Base-by-base conservation (phyloP, 139 green algal species). In the Nannochloris sp. region DNA sequence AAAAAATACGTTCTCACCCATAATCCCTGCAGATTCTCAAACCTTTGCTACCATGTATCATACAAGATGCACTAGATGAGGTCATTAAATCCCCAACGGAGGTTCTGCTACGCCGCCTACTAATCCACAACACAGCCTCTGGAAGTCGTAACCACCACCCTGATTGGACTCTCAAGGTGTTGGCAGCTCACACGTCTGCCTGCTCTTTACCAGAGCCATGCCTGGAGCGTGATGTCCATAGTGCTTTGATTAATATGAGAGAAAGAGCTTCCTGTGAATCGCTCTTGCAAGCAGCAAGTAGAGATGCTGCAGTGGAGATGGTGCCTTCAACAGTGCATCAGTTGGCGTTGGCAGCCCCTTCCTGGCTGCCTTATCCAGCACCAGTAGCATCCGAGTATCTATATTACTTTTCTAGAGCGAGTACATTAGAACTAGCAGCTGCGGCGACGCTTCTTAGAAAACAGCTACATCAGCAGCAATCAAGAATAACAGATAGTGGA, bases 381-480 rank as follows among this genome's bases (percentile, higher is more conserved):
- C 33, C 3, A 30, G 38, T 2, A 45, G 60, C 19, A 44, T 32
- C 27, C 12, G 64, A 64, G 34, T 32, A 53, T 2, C 15, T 72
- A 15, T 27, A 30, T 27, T 55, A 67, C 3, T 32, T 72, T 15
- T 65, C 65, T 44, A 60, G 38, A 45, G 8, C 54, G 4, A 30
- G 19, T 2, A 23, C 19, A 3, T 59, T 72, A 35, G 37, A 65
- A 29, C 3, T 12, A 1, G 65, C 65, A n/a, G 65, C 55, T 14
- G 65, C 39, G 4, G 65, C 65, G 9, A 35, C 65, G 65, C 39
- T 72, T 23, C 36, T 65, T 29, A 33, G 14, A 7, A 45, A 44
- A 10, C 51, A 13, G 51, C 51, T 48, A 31, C 12, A 60, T 38
- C 27, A 24, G 14, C 27, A 24, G 13, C 4, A 42, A n/a, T n/a